A percentile compares a stretch with the other conserved stretches of the same genome.
phyloP scores from a whole-genome alignment of 2,329 filamentous ascomycete species.

The Scleromitrula shiraiana region DNA sequence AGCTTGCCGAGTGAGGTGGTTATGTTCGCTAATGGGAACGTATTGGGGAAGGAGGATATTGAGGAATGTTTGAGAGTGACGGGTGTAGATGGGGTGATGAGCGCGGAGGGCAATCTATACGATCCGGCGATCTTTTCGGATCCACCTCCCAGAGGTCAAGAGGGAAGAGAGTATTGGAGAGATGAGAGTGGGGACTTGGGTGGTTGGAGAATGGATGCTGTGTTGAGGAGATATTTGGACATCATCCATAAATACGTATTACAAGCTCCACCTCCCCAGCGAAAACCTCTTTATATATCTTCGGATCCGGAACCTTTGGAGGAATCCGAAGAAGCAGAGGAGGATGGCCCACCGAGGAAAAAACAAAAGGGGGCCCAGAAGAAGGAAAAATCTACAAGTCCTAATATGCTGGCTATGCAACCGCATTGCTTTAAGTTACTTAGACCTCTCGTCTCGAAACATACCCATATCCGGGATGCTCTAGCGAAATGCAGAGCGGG shows the following conservation, averaged over 20 bases:
- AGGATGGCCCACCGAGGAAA: conserved; percentile 29
- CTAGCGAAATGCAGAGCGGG: conserved; percentile 61
- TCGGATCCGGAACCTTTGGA: conserved; percentile 33
- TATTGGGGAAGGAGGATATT: conserved; percentile 73
- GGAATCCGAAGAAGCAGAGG: conserved; percentile 32
- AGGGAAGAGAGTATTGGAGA: conserved; percentile 79
- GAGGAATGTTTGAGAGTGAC: conserved; percentile 71
- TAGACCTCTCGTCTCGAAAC: conserved; percentile 67
- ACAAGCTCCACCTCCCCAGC: conserved; percentile 52
- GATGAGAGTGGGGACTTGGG: conserved; percentile 63
- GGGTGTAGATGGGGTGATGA: conserved; percentile 90
- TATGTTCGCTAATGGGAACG: conserved; percentile 94
- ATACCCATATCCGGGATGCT: conserved; percentile 80
- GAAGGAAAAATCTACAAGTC: conserved; percentile 33
- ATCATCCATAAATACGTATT: conserved; percentile 77
- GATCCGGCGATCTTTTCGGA: conserved; percentile 80
- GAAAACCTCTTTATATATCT: conserved; percentile 67
- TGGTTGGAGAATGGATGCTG: conserved; percentile 82
- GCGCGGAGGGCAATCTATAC: conserved; percentile 87
- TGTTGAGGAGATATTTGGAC: conserved; percentile 81
- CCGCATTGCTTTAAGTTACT: conserved; percentile 90
- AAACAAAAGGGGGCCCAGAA: conserved; percentile 36
- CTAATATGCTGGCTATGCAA: conserved; percentile 74
- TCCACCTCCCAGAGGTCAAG: conserved; percentile 53
- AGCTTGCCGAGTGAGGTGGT: conserved; percentile 81